phyloP scores from a whole-genome alignment of 306 rosid species.

The Hippophae tibetana region DNA sequence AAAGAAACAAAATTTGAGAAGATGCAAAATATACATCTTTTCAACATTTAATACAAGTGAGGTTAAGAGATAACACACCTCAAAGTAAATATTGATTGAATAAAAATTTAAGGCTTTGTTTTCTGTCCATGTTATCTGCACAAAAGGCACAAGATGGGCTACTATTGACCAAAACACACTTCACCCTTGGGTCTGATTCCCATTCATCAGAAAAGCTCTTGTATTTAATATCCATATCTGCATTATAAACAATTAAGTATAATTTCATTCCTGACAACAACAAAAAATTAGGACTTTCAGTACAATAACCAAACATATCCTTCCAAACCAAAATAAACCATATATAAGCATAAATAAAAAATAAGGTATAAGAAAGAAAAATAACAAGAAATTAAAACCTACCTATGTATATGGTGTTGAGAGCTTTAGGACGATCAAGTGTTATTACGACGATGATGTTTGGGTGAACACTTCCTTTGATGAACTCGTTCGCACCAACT shows the following conservation, averaged over 20 bases:
- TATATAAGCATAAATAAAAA: no score
- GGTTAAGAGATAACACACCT: background rate
- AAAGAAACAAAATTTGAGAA: constrained; percentile 25
- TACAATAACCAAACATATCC: no score
- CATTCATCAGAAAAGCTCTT: constrained; percentile 79
- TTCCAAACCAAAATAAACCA: no score
- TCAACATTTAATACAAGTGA: background rate
- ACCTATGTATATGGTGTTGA: constrained; percentile 93
- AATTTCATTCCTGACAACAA: no score
- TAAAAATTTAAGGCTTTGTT: background rate
- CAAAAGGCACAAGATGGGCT: constrained; percentile 87
- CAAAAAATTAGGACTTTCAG: no score
- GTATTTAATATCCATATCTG: constrained; percentile 88
- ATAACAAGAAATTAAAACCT: constrained; percentile 31
- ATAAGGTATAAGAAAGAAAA: background rate
- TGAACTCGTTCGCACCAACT: constrained; percentile 63
- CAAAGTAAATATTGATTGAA: background rate
- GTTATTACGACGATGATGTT: constrained; percentile 86
- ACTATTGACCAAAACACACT: constrained; percentile 80
- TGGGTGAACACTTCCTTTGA: constrained; percentile 57
- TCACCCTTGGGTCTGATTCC: constrained; percentile 77
- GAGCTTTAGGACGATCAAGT: constrained; percentile 98
- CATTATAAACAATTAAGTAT: constrained; percentile 10
- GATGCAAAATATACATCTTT: constrained; percentile 7
- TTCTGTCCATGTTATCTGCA: constrained; percentile 53